Evolutionary conservation across 208 protist species (phyloP), one percentile per base, ranked within the genome.

Genomic region (Novymonas esmeraldas): DNA sequence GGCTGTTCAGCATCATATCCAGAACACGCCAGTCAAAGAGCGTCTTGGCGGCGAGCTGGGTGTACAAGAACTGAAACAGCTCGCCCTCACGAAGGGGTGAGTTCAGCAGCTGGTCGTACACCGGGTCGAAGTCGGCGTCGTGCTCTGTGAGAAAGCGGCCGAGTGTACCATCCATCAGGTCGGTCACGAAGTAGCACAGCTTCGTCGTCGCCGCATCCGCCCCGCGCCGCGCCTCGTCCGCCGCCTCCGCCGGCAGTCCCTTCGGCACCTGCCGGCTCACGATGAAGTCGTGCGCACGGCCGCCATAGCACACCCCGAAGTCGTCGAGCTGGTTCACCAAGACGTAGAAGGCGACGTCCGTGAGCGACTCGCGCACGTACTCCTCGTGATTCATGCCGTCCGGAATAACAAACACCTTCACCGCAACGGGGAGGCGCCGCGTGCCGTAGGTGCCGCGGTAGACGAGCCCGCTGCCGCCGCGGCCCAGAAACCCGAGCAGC

Each of bases 41-140:
- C 14, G 73, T 64, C 63, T 84, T 85, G 24, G 78, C 51, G 28
- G 61, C 81, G 38, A 96, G 82, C 64, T 96, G 91, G 28, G 66
- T 64, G 55, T 82, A 96, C 13, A 96, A 60, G 65, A 96, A 89
- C 70, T 94, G 89, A 62, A 96, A 96, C 13, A 94, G 63, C 63
- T 96, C 88, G 6, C 66, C 75, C 55, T 82, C 84, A 31, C 69
- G 67, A 57, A 96, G 42, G 7, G 91, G 82, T 44, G 63, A 79
- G 76, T 94, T 94, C 14, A 87, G 50, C 49, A 96, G 76, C 18
- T 78, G 83, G 63, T 96, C 91, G 64, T 92, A 96, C 39, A 75
- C 74, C 0, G 88, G 87, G 62, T 96, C 91, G 72, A 82, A 96
- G 57, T 87, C 91, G 48, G 78, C 77, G 11, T 96, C 91, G 24